These are phyloP conservation scores for Annulohypoxylon moriforme DNA, from an alignment of 495 filamentous ascomycete genomes.

Conservation along the genomic window DNA sequence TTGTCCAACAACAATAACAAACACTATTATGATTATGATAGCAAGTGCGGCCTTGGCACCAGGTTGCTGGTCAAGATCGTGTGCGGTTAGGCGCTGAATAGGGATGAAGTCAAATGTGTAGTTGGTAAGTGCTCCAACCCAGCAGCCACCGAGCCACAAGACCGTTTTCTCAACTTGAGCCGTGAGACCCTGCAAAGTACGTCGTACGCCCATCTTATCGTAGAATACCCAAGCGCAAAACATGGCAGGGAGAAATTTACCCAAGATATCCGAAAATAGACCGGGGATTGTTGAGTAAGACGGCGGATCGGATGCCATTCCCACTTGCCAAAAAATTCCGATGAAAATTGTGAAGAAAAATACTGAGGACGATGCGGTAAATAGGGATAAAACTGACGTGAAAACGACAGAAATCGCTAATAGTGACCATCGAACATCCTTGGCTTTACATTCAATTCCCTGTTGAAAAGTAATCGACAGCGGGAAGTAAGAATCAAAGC, in stretches of 20 bases:
- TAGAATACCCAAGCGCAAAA: conserved; percentile 82
- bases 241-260: conserved; percentile 79
- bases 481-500: conserved; percentile 82
- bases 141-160: conserved; percentile 77
- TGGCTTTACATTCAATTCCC: conserved; percentile 62
- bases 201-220: conserved; percentile 68
- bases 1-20: conserved; percentile 72
- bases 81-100: conserved; percentile 78
- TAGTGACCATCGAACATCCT: conserved; percentile 78
- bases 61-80: conserved; percentile 80
- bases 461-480: conserved; percentile 74
- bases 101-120: conserved; percentile 88
- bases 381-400: conserved; percentile 72
- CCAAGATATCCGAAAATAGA: conserved; percentile 75
- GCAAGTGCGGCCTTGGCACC: conserved; percentile 78
- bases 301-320: conserved; percentile 81
- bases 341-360: conserved; percentile 79
- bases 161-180: conserved; percentile 78
- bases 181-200: conserved; percentile 65
- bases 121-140: conserved; percentile 84
- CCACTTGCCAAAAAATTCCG: conserved; percentile 81
- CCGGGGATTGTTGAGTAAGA: conserved; percentile 58
- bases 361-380: conserved; percentile 72
- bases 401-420: conserved; percentile 78
- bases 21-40: conserved; percentile 71